Percentiles rank a stretch among this genome's conserved stretches.
Conservation (phyloP, 108 stramenopile genomes). For the Pseudonitzschia multiseries region DNA sequence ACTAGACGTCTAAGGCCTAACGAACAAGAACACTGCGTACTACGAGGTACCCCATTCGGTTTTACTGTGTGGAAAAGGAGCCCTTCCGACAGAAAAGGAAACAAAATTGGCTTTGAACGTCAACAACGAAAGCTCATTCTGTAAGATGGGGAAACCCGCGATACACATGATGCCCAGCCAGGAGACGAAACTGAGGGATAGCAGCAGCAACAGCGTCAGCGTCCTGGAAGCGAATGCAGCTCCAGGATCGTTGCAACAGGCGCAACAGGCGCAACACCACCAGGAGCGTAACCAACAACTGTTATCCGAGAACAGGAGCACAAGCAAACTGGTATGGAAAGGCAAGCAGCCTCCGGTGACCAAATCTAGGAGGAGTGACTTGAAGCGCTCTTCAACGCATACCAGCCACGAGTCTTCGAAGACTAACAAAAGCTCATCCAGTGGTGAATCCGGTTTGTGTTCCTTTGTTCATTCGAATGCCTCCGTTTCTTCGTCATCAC, state of each 20-base stretch:
- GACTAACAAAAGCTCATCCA: background rate
- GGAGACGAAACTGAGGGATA: background rate
- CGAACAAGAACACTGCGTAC: too few species aligned
- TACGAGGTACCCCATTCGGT: too few species aligned
- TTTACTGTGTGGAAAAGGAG: too few species aligned
- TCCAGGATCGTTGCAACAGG: background rate
- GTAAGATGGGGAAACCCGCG: background rate
- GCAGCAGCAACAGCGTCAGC: too few species aligned
- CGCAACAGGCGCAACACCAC: background rate
- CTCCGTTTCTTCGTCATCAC: background rate
- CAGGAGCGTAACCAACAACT: background rate
- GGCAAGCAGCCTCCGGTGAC: background rate
- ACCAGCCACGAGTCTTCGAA: background rate
- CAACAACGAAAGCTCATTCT: too few species aligned
- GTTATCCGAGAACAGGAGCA: background rate
- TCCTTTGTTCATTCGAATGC: background rate
- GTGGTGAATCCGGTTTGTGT: background rate
- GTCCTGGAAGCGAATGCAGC: too few species aligned
- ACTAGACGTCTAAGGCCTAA: too few species aligned
- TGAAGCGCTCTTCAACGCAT: background rate
- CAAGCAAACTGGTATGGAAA: background rate
- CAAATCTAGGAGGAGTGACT: background rate
- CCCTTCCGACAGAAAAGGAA: too few species aligned
- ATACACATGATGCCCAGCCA: conserved; percentile 6
- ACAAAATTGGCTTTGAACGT: too few species aligned